Base-by-base conservation (phyloP, 2,329 filamentous ascomycete genomes). In the Fusarium euwallaceae region DNA sequence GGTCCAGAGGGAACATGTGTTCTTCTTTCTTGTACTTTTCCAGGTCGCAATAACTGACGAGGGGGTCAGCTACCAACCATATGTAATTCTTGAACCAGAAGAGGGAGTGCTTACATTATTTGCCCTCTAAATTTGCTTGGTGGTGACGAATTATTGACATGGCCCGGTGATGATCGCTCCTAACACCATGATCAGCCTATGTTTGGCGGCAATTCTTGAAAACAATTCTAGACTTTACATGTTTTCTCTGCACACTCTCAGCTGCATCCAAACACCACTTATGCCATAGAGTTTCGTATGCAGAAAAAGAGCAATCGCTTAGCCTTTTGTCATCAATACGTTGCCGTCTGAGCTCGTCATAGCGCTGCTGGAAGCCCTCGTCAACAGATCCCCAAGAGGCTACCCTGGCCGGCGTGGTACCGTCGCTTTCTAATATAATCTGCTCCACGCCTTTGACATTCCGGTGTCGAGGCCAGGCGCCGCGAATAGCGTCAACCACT, bases 81-180 rank as follows among this genome's bases (percentile, higher is more conserved):
- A 20, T 20, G n/a, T 12, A 20, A 43, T 6, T 7, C n/a, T 3
- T 20, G 6, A 20, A 43, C 6, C 4, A 9, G 3, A 3, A 22
- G 4, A 43, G 11, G 2, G 7, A 22, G 3, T 45, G 0, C 20
- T 45, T 45, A 45, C 41, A 45, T 22, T 0, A 22, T 4, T 45
- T 45, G 12, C 11, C 11, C 41, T 16, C 20, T 45, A 3, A 45
- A 16, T 6, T 8, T 45, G 11, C 3, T 14, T 22, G 41, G 41
- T 4, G 4, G 6, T 22, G 11, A 2, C 4, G 39, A 12, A 6
- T 0, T 20, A 14, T 20, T 3, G 11, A 2, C 10, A 22, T 14
- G 10, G 3, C 7, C 39, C 0, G n/a, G 1, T 22, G 41, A 14
- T 0, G 6, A 8, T 45, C 1, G 11, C 1, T 4, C 6, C 41